Conservation (phyloP, 495 filamentous ascomycete genomes). For the Bombardia bombarda region DNA sequence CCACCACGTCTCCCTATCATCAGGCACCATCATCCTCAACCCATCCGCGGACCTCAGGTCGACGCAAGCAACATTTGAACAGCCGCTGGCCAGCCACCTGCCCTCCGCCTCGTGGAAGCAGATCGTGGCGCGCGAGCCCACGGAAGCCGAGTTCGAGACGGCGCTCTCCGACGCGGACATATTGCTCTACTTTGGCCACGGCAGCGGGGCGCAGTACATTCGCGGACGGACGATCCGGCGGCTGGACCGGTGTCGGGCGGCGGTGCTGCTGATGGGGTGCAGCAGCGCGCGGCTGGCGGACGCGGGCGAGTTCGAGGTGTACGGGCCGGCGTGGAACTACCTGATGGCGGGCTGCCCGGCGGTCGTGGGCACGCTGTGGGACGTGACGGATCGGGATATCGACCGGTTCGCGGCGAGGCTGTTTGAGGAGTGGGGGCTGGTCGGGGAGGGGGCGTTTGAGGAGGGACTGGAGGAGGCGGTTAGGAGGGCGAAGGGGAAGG, state of each 20-base stretch:
- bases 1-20: slow-evolving; percentile 47
- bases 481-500: slow-evolving; percentile 12
- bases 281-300: slow-evolving; percentile 69
- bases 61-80: slow-evolving; percentile 65
- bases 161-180: slow-evolving; percentile 54
- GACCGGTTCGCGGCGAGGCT: slow-evolving; percentile 75
- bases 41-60: slow-evolving; percentile 68
- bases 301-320: slow-evolving; percentile 79
- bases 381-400: slow-evolving; percentile 94
- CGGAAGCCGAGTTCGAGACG: slow-evolving; percentile 65
- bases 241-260: slow-evolving; percentile 57
- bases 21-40: slow-evolving; percentile 81
- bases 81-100: slow-evolving; percentile 44
- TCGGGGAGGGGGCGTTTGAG: slow-evolving; percentile 31
- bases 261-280: slow-evolving; percentile 89
- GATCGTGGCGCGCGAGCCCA: slow-evolving; percentile 59
- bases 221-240: slow-evolving; percentile 68
- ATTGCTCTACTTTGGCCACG: slow-evolving; percentile 92
- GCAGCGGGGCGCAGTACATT: slow-evolving; percentile 91
- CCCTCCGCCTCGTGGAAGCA: slow-evolving; percentile 45
- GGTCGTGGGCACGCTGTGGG: slow-evolving; percentile 87
- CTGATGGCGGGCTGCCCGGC: slow-evolving; percentile 77
- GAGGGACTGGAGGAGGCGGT: slow-evolving; percentile 10
- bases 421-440: slow-evolving; percentile 80
- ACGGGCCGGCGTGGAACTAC: slow-evolving; percentile 85